Conservation (phyloP, 2,329 filamentous ascomycete species). For the Blastomyces emzantsi region DNA sequence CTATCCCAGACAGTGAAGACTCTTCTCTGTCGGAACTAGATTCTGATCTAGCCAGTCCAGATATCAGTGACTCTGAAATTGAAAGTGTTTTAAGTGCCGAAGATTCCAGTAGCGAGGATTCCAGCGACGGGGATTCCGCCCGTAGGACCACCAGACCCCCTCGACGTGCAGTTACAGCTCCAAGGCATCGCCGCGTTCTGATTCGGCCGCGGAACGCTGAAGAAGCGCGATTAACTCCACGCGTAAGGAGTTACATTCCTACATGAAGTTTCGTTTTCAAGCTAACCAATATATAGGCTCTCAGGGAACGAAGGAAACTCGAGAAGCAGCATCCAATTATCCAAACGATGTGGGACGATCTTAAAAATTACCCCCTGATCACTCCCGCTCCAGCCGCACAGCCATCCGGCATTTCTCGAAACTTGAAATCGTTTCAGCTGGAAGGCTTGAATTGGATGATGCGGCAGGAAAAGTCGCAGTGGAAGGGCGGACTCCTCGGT, state of each 20-base stretch:
- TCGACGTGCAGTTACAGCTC: slow-evolving; percentile 1
- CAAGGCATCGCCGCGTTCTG: not conserved
- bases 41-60: slow-evolving; percentile 1
- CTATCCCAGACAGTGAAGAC: slow-evolving; percentile 7
- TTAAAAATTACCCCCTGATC: slow-evolving; percentile 60
- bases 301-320: slow-evolving; percentile 56
- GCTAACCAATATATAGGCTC: slow-evolving; percentile 24
- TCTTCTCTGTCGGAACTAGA: slow-evolving; percentile 10
- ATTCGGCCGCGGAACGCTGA: slow-evolving; percentile 1
- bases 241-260: slow-evolving; percentile 5
- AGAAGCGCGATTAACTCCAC: slow-evolving; percentile 6
- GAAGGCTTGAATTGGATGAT: slow-evolving; percentile 94
- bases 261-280: not conserved
- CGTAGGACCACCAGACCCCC: not conserved
- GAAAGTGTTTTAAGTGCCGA: not conserved
- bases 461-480: slow-evolving; percentile 74
- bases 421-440: slow-evolving; percentile 86
- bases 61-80: not conserved
- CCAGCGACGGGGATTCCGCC: not conserved
- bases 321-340: slow-evolving; percentile 71
- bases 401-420: slow-evolving; percentile 67
- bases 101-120: not conserved
- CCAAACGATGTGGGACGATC: slow-evolving; percentile 71
- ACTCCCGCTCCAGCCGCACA: slow-evolving; percentile 57
- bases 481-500: slow-evolving; percentile 82